Base-by-base conservation (phyloP, 768 basidiomycete genomes). In the Suillus sp. region DNA sequence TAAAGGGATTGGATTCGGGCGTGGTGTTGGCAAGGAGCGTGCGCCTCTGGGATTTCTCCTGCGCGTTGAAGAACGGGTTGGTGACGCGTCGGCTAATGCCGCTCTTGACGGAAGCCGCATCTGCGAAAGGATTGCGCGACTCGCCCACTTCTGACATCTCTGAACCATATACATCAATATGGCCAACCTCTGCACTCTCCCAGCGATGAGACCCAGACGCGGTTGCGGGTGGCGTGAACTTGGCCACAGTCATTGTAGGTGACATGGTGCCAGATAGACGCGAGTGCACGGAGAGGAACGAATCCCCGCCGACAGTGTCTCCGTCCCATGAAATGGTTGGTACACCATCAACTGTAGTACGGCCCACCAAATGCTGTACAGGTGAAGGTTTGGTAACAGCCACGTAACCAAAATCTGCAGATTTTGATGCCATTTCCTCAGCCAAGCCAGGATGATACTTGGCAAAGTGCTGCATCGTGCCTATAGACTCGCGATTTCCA, bases 161-260 rank as follows among this genome's bases (percentile, higher is more conserved):
- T 0, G 64, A 51, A 50, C 71, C 72, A 2, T 69, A 58, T 50
- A 74, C 72, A 35, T 72, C 76, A 53, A 76, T 77, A 61, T 83
- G 76, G 58, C 89, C 66, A 22, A 90, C 85, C 68, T 89, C 86
- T 3, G 88, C 88, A 9, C 86, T 86, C 72, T 91, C 85, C 89
- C 89, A 91, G 54, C 72, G 80, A 75, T 91, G 89, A 2, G 76
- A 71, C 18, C 80, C 75, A 1, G 84, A 81, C 4, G 74, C 68
- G 32, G 79, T 85, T 14, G 86, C 83, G 9, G 78, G 78, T 53
- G 90, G 89, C 5, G 89, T 91, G 65, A 82, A 84, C 69, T 85
- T 86, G 38, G 85, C 87, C 70, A 81, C 80, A 57, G 77, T 80
- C 30, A 77, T 63, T 43, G 78, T 77, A 11, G 87, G 83, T 4